Base-by-base conservation (phyloP, 2,329 filamentous ascomycete species). In the Byssothecium circinans region DNA sequence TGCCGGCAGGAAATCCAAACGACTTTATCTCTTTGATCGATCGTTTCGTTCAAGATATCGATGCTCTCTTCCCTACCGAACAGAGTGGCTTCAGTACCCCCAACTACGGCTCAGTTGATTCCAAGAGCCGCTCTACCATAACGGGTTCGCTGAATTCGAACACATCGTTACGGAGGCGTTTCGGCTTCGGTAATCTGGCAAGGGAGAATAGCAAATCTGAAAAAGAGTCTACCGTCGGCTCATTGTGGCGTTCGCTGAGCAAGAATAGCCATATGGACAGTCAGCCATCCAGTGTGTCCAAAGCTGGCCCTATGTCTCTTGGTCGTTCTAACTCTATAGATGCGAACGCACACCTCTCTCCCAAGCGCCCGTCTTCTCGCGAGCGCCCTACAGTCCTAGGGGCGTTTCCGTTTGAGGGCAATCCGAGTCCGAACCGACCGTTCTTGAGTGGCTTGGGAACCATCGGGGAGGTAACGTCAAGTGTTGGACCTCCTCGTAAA, bases 21-120 rank as follows among this genome's bases (percentile, higher is more conserved):
- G 82, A 91, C 53, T 94, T 92, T 66, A 91, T 96, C 58, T 94
- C 92, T 45, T 75, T 96, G 12, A 78, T 96, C 37, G 91, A 96
- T 71, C 84, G 89, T 17, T 80, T 96, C 18, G 90, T 96, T 0
- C 89, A 95, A 54, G 91, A 96, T 64, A 90, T 88, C 53, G 89
- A 95, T 46, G 83, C 84, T 23, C 85, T 96, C n/a, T 96, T 96
- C 60, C 88, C 91, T 43, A 84, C 88, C 8, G 63, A 65, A 35
- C 71, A 78, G 46, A 70, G 75, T 57, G 65, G 74, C 46, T 68
- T 77, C 42, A 68, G 76, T 62, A 53, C 70, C 62, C 57, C 77
- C 61, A 70, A 65, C 38, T 82, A 81, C 50, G 85, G 86, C 40
- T 83, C 83, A 1, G 72, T 83, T 50, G 82, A 78, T 50, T 83